Base-by-base conservation (phyloP, 768 basidiomycete genomes). In the Calocybe indica region DNA sequence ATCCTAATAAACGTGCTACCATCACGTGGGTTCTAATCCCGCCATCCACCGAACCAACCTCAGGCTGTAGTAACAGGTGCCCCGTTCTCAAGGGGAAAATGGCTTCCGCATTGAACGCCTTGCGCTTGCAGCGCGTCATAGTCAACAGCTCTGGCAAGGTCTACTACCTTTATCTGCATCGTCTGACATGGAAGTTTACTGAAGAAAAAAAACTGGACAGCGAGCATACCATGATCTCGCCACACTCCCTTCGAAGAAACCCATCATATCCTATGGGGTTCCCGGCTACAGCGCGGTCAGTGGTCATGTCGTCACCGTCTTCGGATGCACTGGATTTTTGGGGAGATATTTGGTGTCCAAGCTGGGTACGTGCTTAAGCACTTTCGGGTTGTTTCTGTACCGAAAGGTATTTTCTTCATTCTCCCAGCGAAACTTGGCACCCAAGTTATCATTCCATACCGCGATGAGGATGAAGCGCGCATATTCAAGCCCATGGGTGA, bases 291-390 rank as follows among this genome's bases (percentile, higher is more conserved):
- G 88, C 59, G 85, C 91, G 3, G 84, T 86, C 50, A 84, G 86
- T 37, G 96, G 95, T 2, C 93, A 94, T 68, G 80, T 85, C 34
- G 95, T 87, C 37, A 99, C 96, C 11, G 94, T 98, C 43, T 98
- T 99, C 74, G 96, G 96, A 15, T 88, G 85, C 62, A 96, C 94
- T 3, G 91, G 94, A 5, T 98, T 97, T 65, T 71, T 99, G 49
- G 96, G 95, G 39, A 75, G 93, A 61, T 98, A 98, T 67, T 73
- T 97, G 38, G 90, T 97, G 36, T 80, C 87, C 31, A 97, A 97
- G 73, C 80, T 99, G 9, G 93, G 92, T 92, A 59, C 55, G 82
- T 62, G 31, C 40, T 10, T 13, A 12, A 44, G 42, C 28, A 38
- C 32, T 6, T 22, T 41, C 40, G 43, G 40, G 42, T 37, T 38